Evolutionary conservation across 2,329 filamentous ascomycete genomes (phyloP), one percentile per base, ranked within the genome.

Genomic region (Juglanconis juglandina): DNA sequence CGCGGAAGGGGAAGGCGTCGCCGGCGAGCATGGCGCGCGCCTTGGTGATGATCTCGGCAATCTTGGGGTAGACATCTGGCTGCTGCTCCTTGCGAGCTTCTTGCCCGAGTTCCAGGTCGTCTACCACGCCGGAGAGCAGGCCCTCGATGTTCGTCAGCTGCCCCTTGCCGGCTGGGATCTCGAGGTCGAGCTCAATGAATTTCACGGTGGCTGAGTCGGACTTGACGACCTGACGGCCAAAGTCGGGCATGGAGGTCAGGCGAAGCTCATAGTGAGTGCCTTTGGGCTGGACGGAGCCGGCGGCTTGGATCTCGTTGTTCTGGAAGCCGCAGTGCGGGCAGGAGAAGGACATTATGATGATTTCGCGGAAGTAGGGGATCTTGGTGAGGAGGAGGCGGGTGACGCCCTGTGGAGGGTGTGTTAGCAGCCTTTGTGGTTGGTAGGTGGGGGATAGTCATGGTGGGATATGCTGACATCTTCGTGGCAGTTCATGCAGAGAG

Each of bases 331-430:
- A 99, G 76, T 97, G 86, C 5, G 91, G 87, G 80, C 95, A 99
- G 66, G 86, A 85, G 76, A 99, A 99, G 64, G 94, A 98, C 88
- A 97, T 96, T 75, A 99, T 86, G 69, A 99, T 92, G 65, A 99
- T 88, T 75, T 99, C 94, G 78, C 92, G 92, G 81, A 99, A 99
- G 82, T 92, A 98, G 14, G 95, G 95, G 59, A 99, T 97, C 66
- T 87, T 87, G 14, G 96, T 96, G 58, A 99, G 86, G 48, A 99
- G 86, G 30, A 99, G 84, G 61, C 89, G 85, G 13, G 95, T 99
- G 1, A 80, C 85, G 69, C 95, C 95, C 90, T 96, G 63, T 5
- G 13, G 2, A 24, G 8, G 48, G 30, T 48, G 49, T 42, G 24
- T 56, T 42, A 49, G 41, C 32, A 32, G 3, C 6, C 11, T 30